Conservation (phyloP, 202 grass and related monocot species). For the Brachypodium distachyon region DNA sequence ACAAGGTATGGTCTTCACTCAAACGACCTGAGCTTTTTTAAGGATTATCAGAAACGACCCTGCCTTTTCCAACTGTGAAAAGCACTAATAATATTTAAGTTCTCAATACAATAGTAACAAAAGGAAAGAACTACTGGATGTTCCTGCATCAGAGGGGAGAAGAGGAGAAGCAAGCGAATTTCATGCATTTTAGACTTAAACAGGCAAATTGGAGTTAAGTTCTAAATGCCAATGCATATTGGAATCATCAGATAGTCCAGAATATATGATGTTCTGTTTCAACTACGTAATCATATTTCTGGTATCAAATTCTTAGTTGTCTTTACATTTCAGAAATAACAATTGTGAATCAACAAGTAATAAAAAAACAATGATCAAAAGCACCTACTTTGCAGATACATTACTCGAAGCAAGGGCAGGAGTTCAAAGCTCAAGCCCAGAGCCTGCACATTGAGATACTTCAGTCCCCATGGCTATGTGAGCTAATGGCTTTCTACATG, state of each 20-base stretch:
- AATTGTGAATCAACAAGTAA: background rate
- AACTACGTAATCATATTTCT: background rate
- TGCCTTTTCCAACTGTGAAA: background rate
- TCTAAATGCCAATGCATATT: background rate
- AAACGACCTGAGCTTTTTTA: too few species aligned
- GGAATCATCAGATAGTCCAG: background rate
- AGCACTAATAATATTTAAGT: background rate
- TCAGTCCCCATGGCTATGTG: conserved; percentile 76
- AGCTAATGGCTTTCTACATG: conserved; percentile 92
- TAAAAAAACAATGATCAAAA: background rate
- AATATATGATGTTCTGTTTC: background rate
- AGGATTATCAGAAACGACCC: too few species aligned
- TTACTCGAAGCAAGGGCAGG: conserved; percentile 85
- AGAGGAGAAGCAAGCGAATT: background rate
- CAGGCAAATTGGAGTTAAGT: background rate
- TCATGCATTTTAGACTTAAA: background rate
- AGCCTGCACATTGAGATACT: conserved; percentile 92
- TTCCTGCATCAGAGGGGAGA: background rate
- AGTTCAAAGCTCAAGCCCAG: conserved; percentile 79
- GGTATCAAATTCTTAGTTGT: background rate
- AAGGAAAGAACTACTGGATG: background rate
- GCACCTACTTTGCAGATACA: conserved; percentile 46
- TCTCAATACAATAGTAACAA: background rate
- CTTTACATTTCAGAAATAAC: background rate
- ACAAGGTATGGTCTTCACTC: conserved; percentile 41